Percentiles rank a stretch among this genome's conserved stretches.
These are phyloP conservation scores for Phytophthora aleatoria DNA, from an alignment of 352 stramenopile genomes.

Conservation along the genomic window DNA sequence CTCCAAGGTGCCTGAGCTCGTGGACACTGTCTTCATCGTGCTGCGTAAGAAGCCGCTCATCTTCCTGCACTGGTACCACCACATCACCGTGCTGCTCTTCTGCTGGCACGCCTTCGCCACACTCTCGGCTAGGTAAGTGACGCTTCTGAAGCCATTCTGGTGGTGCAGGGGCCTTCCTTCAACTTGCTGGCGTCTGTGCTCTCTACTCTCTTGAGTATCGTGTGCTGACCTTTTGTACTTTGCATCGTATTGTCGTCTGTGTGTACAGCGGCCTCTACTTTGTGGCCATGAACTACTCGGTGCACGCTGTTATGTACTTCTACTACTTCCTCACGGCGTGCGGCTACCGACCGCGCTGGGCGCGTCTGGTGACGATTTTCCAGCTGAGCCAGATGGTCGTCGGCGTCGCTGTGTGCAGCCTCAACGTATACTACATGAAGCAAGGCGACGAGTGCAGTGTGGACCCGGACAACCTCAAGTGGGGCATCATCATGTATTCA, in stretches of 20 bases:
- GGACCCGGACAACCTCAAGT: conserved; percentile 87
- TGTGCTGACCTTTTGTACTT: conserved; percentile 18
- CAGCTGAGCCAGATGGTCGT: conserved; percentile 92
- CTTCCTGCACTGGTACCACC: conserved; percentile 99
- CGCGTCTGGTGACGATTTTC: conserved; percentile 86
- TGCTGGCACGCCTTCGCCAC: conserved; percentile 97
- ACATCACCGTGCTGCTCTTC: conserved; percentile 97
- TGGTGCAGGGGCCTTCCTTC: conserved; percentile 10
- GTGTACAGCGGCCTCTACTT: conserved; percentile 93
- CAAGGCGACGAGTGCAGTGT: conserved; percentile 69
- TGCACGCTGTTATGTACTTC: conserved; percentile 98
- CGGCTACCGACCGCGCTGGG: conserved; percentile 77
- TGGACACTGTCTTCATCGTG: conserved; percentile 98
- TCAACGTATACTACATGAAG: conserved; percentile 86
- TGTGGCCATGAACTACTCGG: conserved; percentile 98
- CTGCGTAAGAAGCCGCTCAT: conserved; percentile 97
- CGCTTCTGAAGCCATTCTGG: conserved; percentile 12
- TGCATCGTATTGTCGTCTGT: conserved; percentile 8
- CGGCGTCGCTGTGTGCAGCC: conserved; percentile 67
- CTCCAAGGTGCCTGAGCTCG: conserved; percentile 92
- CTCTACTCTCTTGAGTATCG: neutral
- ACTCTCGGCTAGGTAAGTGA: conserved; percentile 75
- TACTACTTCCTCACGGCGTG: conserved; percentile 94
- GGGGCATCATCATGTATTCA: conserved; percentile 93
- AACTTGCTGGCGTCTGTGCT: conserved; percentile 2